A percentile compares a stretch with the other conserved stretches of the same genome.
Conservation (phyloP, 495 filamentous ascomycete genomes). For the Penicillium lagena region DNA sequence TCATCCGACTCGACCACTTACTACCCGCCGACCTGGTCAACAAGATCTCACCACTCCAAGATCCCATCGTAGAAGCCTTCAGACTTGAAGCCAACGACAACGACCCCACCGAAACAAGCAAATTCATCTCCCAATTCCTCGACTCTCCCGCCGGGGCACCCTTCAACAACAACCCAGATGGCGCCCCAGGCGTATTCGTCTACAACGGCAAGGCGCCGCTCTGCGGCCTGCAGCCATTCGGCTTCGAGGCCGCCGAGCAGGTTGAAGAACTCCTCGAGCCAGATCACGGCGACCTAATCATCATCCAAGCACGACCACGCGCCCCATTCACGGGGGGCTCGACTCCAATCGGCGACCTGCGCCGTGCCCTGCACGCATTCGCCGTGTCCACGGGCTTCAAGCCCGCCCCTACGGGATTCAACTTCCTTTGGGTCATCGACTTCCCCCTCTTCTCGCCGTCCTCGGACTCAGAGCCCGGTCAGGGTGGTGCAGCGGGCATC, state of each 20-base stretch:
- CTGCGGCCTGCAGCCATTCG: constrained; percentile 65
- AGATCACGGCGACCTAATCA: constrained; percentile 67
- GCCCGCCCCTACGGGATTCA: constrained; percentile 45
- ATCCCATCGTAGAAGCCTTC: constrained; percentile 66
- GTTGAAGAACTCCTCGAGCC: constrained; percentile 45
- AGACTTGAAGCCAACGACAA: constrained; percentile 46
- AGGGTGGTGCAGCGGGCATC: constrained; percentile 73
- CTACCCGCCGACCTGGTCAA: constrained; percentile 59
- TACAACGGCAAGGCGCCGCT: constrained; percentile 64
- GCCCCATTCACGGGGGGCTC: constrained; percentile 56
- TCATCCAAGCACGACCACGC: constrained; percentile 70
- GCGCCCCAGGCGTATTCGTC: constrained; percentile 70
- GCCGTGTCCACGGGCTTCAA: constrained; percentile 57
- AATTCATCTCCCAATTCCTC: constrained; percentile 65
- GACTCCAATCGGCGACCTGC: constrained; percentile 72
- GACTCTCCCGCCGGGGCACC: constrained; percentile 53
- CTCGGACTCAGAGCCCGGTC: constrained; percentile 66
- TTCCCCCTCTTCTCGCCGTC: constrained; percentile 87
- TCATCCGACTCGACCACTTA: constrained; percentile 53
- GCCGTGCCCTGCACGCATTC: constrained; percentile 60
- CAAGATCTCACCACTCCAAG: constrained; percentile 59
- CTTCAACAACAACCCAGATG: constrained; percentile 59
- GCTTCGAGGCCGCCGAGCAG: constrained; percentile 62
- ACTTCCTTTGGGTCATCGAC: constrained; percentile 76
- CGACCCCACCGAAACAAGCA: constrained; percentile 39